Evolutionary conservation across 108 stramenopile genomes (phyloP).

Genomic region (Aurantiochytrium sp.): DNA sequence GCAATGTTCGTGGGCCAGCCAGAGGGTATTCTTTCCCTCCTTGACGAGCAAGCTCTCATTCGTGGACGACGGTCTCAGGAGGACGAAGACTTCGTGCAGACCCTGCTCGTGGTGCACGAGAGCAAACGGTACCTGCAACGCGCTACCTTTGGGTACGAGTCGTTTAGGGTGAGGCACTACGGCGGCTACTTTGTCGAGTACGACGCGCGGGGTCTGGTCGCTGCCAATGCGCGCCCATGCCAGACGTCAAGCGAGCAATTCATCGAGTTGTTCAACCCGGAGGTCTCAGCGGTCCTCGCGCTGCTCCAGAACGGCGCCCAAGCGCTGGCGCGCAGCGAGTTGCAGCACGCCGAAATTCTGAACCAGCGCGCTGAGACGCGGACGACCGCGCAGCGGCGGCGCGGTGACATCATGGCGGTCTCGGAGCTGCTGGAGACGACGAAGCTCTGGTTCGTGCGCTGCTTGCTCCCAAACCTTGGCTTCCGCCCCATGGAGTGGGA

Average conservation of each 20-base stretch:
- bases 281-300: not conserved
- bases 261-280: not conserved
- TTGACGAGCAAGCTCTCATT: not conserved
- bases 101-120: not conserved
- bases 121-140: not conserved
- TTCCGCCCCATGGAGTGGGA: not conserved
- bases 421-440: not conserved
- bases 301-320: not conserved
- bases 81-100: not conserved
- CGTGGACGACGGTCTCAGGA: not conserved
- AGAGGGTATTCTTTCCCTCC: not conserved
- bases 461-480: not conserved
- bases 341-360: not conserved
- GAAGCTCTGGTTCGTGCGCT: not conserved
- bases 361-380: not conserved
- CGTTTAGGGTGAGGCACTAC: not conserved
- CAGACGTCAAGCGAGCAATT: not conserved
- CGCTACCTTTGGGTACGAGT: not conserved
- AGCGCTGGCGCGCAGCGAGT: not conserved
- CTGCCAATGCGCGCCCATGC: not conserved
- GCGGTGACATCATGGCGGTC: not conserved
- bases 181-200: not conserved
- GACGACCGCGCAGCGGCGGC: not conserved
- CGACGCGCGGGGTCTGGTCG: not conserved
- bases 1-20: not conserved